Base-by-base conservation (phyloP, 2,329 filamentous ascomycete species). In the Curvularia verruculosa region DNA sequence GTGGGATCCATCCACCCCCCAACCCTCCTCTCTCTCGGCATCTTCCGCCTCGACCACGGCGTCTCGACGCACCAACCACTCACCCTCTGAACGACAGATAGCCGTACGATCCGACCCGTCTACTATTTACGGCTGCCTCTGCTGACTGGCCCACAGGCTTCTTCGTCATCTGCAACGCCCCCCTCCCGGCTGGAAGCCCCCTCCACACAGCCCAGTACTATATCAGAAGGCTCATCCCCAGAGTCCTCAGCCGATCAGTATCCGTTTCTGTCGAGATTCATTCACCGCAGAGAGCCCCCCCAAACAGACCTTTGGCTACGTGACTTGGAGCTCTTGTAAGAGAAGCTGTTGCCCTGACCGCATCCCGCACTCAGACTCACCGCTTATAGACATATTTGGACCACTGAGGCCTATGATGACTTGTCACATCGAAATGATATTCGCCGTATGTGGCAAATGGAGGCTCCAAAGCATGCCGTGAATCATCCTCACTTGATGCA, bases 401-500 rank as follows among this genome's bases (percentile, higher is more conserved):
- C 68, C 23, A 64, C 64, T 10, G 67, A 71, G 26, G 66, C 71
- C 0, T 67, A 65, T 29, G 57, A 63, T 19, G 58, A 61, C 5
- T 31, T 76, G 10, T 67, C 71, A 23, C 59, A 64, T 19, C 59
- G 65, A 29, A 60, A 67, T 12, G 68, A 75, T 29, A 66, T 70
- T 37, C 60, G 56, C 41, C 49, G 68, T 3, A 64, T 68, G n/a
- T 80, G 76, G 76, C 67, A 65, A 50, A 54, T 73, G 9, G 60
- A 66, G 2, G 68, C 75, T 15, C 75, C 78, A 1, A 67, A 71
- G 41, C 62, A 77, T 44, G 77, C 77, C 26, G 63, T 73, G 7
- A 51, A 58, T 2, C 67, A 77, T 39, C 59, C 61, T 0, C 80
- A 77, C 39, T 61, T 81, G 0, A 71, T 81, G 60, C 55, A 80